Percentiles rank a stretch among this genome's conserved stretches.
Conservation (phyloP, 2,329 filamentous ascomycete genomes). For the Hysterium pulicare region DNA sequence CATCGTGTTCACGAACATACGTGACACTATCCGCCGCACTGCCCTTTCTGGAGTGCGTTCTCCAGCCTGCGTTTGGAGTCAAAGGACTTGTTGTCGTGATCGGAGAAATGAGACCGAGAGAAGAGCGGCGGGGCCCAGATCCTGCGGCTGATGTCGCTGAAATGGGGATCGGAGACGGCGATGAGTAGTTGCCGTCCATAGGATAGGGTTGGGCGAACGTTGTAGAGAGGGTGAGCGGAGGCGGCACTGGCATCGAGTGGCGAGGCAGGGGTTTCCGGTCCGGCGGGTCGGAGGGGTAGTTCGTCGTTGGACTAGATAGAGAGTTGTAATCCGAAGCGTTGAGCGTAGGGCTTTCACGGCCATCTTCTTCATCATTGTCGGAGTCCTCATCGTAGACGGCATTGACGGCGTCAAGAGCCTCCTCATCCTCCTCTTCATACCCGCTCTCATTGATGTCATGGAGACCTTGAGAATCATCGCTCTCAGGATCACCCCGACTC, state of each 20-base stretch:
- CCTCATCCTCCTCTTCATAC: constrained; percentile 18
- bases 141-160: constrained; percentile 14
- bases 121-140: constrained; percentile 23
- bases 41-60: constrained; percentile 35
- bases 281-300: constrained; percentile 3
- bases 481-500: constrained; percentile 21
- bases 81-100: constrained; percentile 27
- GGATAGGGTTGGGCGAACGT: constrained; percentile 20
- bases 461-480: constrained; percentile 21
- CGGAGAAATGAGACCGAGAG: constrained; percentile 29
- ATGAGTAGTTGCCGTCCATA: constrained; percentile 8
- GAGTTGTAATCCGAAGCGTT: constrained; percentile 29
- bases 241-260: constrained; percentile 14
- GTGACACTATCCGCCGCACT: constrained; percentile 65
- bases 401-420: constrained; percentile 28
- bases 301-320: constrained; percentile 20
- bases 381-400: constrained; percentile 18
- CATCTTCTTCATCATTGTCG: constrained; percentile 12
- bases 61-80: constrained; percentile 29
- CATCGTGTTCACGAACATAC: constrained; percentile 61
- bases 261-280: constrained; percentile 14
- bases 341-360: constrained; percentile 28
- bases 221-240: constrained; percentile 22
- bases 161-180: constrained; percentile 16
- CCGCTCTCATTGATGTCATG: constrained; percentile 12